Base-by-base conservation (phyloP, 228 moss, liverwort and hornwort genomes). In the Sphagnum fallax region DNA sequence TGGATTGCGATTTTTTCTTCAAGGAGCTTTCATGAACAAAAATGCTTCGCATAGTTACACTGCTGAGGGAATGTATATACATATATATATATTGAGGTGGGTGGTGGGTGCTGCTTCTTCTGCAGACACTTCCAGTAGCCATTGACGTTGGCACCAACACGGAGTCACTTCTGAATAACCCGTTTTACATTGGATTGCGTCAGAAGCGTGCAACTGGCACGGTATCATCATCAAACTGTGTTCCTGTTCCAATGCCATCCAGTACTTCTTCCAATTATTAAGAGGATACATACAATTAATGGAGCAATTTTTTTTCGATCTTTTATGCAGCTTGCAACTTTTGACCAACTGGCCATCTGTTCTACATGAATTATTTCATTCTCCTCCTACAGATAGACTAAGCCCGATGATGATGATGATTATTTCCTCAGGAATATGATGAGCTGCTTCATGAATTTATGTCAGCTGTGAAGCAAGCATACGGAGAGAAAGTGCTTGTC, bases 111-210 rank as follows among this genome's bases (percentile, higher is more conserved):
- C 32, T 32, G 32, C 32, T 32, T 32, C 32, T 32, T 32, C 32
- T 32, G 72, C 84, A 94, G 94, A 86, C 82, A 15, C 65, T 96
- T 69, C 96, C 96, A 60, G 80, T 96, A 75, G 79, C 91, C 52
- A 81, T 96, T 62, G 92, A 96, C 64, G 92, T 92, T 51, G 96
- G 96, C 63, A 96, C 96, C 69, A 96, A 96, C 77, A 92, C 92
- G 51, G 80, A 89, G 73, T 69, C 81, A 62, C 89, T 96, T 67
- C 72, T 96, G 48, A 83, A 96, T 4, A 87, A 96, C 60, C 81
- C 86, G n/a, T 89, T 88, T 61, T 96, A 96, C 76, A 88, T 92
- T 50, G 96, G 96, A 16, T 61, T 92, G 68, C 87, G 86, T 51
- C 89, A 96, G 65, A 83, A 65, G 57, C 81, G 96, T 58, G 66